Conservation (phyloP, 371 early-diverging fungal genomes). For the Blastocladiella emersonii region DNA sequence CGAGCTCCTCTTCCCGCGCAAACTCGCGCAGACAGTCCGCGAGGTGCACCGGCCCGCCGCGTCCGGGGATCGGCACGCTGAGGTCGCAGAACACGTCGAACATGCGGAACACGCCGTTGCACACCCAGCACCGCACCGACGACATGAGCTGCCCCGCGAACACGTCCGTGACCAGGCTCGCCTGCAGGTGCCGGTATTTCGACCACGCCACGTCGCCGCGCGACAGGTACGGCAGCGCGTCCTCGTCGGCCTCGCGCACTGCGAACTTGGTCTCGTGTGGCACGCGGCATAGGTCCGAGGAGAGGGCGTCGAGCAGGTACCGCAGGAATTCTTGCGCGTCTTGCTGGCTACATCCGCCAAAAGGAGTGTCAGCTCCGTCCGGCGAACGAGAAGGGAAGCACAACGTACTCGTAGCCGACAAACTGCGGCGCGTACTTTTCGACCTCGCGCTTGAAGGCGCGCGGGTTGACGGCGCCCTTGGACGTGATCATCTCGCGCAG, state of each 20-base stretch:
- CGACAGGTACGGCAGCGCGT: not conserved
- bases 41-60: constrained; percentile 8
- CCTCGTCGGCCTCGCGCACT: not conserved
- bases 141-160: constrained; percentile 36
- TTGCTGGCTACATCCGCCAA: constrained; percentile 16
- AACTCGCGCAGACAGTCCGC: constrained; percentile 19
- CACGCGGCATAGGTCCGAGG: constrained; percentile 34
- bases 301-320: constrained; percentile 31
- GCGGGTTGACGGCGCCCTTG: constrained; percentile 9
- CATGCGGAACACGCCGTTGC: constrained; percentile 19
- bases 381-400: constrained; percentile 8
- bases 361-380: constrained; percentile 1
- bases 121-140: constrained; percentile 27
- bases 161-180: constrained; percentile 17
- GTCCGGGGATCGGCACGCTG: constrained; percentile 30
- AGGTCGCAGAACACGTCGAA: constrained; percentile 42
- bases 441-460: constrained; percentile 18
- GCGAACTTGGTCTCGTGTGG: constrained; percentile 15
- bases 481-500: not conserved
- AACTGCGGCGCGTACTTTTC: constrained; percentile 22
- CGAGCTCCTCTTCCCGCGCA: constrained; percentile 21
- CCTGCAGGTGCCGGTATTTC: not conserved
- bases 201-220: not conserved
- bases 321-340: constrained; percentile 34
- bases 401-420: constrained; percentile 17